Evolutionary conservation across 2,329 filamentous ascomycete genomes (phyloP).

Genomic region (Verticillium longisporum): DNA sequence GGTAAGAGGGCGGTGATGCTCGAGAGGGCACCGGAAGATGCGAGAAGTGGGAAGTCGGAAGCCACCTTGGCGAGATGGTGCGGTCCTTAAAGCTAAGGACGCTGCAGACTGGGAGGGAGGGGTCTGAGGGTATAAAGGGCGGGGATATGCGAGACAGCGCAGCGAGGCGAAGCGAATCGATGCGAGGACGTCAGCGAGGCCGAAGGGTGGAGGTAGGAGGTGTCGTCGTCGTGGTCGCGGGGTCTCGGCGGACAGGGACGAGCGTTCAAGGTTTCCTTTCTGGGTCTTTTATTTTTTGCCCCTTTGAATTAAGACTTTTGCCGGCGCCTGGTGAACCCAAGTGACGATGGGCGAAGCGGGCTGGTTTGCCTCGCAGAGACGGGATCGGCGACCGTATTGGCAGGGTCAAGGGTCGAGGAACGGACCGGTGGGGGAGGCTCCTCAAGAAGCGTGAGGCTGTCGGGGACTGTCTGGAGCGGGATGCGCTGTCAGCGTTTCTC

Average conservation of each 20-base stretch:
- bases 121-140: neutral
- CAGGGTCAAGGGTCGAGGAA: neutral
- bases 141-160: neutral
- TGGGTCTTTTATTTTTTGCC: neutral
- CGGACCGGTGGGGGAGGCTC: neutral
- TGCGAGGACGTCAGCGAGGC: neutral
- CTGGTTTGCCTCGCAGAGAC: neutral
- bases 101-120: conserved; percentile 2
- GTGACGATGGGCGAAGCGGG: conserved; percentile 1
- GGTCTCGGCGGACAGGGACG: neutral
- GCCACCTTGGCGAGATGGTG: conserved; percentile 49
- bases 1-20: conserved; percentile 47
- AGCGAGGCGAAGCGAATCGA: neutral
- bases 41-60: conserved; percentile 50
- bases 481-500: conserved; percentile 10
- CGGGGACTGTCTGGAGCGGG: conserved; percentile 5
- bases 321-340: neutral
- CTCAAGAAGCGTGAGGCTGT: conserved; percentile 8
- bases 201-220: neutral
- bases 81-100: conserved; percentile 15
- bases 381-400: conserved; percentile 1
- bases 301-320: neutral
- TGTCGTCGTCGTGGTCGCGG: neutral
- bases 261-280: neutral
- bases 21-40: conserved; percentile 57